Evolutionary conservation across 148 eudicot genomes (phyloP), one percentile per base, ranked within the genome.

Genomic region (Bassia scoparia): DNA sequence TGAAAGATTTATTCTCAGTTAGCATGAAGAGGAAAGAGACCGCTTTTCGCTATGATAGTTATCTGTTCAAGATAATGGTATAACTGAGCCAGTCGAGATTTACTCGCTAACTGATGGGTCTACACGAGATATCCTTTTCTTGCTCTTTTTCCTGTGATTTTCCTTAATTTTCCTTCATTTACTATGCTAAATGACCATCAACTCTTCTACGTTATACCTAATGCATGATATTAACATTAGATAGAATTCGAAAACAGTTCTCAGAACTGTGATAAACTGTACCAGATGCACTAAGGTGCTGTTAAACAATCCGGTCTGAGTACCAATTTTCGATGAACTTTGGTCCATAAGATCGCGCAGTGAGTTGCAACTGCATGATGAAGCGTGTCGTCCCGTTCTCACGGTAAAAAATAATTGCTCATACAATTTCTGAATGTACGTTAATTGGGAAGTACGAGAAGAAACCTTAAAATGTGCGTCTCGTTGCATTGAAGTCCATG

Each of bases 51-150:
- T 95, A 95, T 72, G 92, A 88, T n/a, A 52, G 85, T 95, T 69
- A n/a, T 88, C 86, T 43, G 97, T 95, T 80, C 97, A n/a, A 89
- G 84, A 95, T 92, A 97, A 84, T 91, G 83, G 99, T 95, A 91
- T 77, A 91, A 95, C n/a, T 72, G 99, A 95, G 83, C 96, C 88
- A 88, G 93, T 92, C 84, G 99, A 81, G 99, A 95, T 86, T 97
- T 95, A 77, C 90, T 92, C 23, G 87, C 80, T 50, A n/a, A 74
- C 90, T 9, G 97, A 92, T 78, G 94, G 92, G 17, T 60, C 78
- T 33, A 79, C 73, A 95, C 84, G 79, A 92, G 68, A 95, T 91
- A 95, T 95, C 98, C 98, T 85, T 55, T 20, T 50, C n/a, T 43
- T 27, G 27, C 26, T 52, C 27, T 78, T 44, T 31, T n/a, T 13